Base-by-base conservation (phyloP, 345 rosid genomes). In the Pistacia atlantica region DNA sequence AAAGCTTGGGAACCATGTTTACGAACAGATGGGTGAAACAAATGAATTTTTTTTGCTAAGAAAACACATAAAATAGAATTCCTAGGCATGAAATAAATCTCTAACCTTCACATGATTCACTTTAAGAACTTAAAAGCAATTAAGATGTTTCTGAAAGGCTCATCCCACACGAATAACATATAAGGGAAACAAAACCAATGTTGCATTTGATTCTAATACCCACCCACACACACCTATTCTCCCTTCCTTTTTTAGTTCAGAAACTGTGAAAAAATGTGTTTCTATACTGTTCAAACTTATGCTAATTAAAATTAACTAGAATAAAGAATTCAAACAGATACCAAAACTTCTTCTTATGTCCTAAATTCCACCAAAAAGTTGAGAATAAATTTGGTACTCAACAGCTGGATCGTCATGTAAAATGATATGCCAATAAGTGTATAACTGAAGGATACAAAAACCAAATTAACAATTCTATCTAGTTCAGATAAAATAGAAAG, bases 251-350 rank as follows among this genome's bases (percentile, higher is more conserved):
- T 59, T 60, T 9, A 25, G 11, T 60, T 31, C 31, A 60, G 33
- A 60, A 28, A 60, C 25, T 25, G 4, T 3, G 5, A 25, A 11
- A 60, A 22, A 13, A 22, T 60, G 12, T 20, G 25, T 60, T 60
- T 31, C 4, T 28, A 60, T 60, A 16, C 35, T 14, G 1, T 54
- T 54, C 57, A 22, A 11, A 31, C 37, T 22, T 25, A 25, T 8
- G 25, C 3, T 60, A 60, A 60, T n/a, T 60, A 60, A 10, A 54
- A 18, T 54, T 54, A 54, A 54, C 6, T 54, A 52, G 17, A 57
- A 25, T 31, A 58, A 25, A 51, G 48, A 64, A 48, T 72, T 18
- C 13, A 46, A 66, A 66, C 13, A 17, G 37, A 20, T 78, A 78
- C 13, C 11, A 6, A 56, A 37, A n/a, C 52, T 52, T 77, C 71